Conservation (phyloP, 1,284 basidiomycete genomes). For the Abortiporus biennis region DNA sequence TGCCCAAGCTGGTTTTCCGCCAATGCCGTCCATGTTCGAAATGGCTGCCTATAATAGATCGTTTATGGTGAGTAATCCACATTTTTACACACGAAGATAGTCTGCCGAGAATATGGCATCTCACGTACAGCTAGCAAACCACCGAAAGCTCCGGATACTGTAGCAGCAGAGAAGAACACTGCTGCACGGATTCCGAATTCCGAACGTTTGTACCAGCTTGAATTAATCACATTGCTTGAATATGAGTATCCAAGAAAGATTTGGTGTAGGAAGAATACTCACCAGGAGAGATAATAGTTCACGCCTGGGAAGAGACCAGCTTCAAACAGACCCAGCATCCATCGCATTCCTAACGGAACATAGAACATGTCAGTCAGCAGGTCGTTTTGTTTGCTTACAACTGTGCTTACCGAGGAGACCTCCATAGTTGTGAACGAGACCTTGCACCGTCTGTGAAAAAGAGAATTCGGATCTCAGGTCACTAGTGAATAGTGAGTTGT, state of each 20-base stretch:
- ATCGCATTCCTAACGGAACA: conserved; percentile 60
- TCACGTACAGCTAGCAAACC: conserved; percentile 54
- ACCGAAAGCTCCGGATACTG: conserved; percentile 67
- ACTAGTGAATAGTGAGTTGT: background rate
- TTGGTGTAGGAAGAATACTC: conserved; percentile 14
- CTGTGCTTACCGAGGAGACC: conserved; percentile 50
- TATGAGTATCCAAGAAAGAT: background rate
- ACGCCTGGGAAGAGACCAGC: conserved; percentile 69
- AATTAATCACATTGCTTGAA: background rate
- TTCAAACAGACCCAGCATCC: conserved; percentile 64
- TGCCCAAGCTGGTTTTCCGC: conserved; percentile 52
- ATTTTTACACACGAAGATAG: background rate
- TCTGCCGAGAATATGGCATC: background rate
- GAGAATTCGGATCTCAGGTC: background rate
- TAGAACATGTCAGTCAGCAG: background rate
- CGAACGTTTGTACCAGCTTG: conserved; percentile 44
- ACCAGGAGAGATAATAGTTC: conserved; percentile 68
- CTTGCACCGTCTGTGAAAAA: conserved; percentile 53
- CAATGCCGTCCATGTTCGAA: conserved; percentile 62
- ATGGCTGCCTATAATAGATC: conserved; percentile 49
- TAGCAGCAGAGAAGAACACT: conserved; percentile 71
- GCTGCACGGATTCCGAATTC: conserved; percentile 65
- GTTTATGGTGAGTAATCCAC: background rate
- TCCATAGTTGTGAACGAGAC: conserved; percentile 56
- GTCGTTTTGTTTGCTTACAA: background rate